These are phyloP conservation scores for Apophysomyces trapeziformis DNA, from an alignment of 371 early-diverging fungal genomes.

Conservation along the genomic window DNA sequence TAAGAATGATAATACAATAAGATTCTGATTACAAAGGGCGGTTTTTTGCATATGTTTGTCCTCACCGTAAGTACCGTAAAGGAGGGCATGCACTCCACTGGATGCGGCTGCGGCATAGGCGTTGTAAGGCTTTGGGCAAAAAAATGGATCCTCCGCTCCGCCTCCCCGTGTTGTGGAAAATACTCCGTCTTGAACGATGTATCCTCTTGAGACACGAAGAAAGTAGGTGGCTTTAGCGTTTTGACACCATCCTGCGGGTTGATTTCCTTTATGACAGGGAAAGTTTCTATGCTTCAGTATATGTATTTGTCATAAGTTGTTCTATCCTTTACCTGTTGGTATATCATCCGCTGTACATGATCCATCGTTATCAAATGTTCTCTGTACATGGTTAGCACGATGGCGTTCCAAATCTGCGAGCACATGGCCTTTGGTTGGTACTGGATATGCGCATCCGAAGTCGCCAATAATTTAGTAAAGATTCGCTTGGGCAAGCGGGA, in stretches of 20 bases:
- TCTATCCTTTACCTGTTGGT: conserved; percentile 66
- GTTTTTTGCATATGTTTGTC: neutral
- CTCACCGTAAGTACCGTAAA: conserved; percentile 82
- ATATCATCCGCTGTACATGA: conserved; percentile 78
- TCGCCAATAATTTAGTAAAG: conserved; percentile 78
- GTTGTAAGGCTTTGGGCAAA: conserved; percentile 91
- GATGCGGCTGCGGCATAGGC: conserved; percentile 82
- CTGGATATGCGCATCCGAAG: conserved; percentile 71
- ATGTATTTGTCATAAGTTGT: neutral
- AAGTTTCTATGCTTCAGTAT: neutral
- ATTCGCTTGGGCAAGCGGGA: conserved; percentile 86
- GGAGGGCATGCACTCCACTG: conserved; percentile 86
- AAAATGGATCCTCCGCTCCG: conserved; percentile 85
- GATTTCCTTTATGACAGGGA: conserved; percentile 27
- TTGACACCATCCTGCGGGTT: conserved; percentile 70
- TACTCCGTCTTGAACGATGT: conserved; percentile 78
- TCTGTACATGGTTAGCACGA: conserved; percentile 86
- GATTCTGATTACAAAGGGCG: neutral
- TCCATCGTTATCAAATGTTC: conserved; percentile 85
- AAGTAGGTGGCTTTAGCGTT: conserved; percentile 78
- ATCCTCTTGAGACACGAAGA: conserved; percentile 87
- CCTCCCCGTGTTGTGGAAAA: conserved; percentile 81
- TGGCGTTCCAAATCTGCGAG: conserved; percentile 89
- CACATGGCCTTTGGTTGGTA: conserved; percentile 80
- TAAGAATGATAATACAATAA: conserved; percentile 42